Evolutionary conservation across 495 filamentous ascomycete species (phyloP).

Genomic region (Talaromyces stipitatus): DNA sequence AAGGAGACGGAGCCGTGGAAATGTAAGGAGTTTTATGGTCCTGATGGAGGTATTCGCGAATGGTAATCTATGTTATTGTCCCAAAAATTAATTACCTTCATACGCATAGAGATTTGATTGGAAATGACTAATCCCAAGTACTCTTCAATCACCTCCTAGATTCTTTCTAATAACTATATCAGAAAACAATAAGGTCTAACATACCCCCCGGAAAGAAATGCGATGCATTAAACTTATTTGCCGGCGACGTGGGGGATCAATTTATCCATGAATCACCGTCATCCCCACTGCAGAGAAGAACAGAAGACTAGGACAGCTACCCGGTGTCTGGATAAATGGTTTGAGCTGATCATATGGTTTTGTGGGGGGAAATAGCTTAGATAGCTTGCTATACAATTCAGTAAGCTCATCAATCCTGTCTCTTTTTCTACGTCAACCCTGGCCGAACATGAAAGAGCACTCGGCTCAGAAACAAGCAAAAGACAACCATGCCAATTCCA

Average conservation of each 20-base stretch:
- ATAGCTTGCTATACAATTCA: neutral
- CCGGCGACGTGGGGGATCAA: neutral
- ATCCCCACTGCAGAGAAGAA: neutral
- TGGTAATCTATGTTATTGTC: slow-evolving; percentile 47
- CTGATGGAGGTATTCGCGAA: slow-evolving; percentile 64
- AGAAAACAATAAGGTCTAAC: neutral
- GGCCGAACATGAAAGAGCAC: too few relatives aligned
- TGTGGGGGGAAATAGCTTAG: neutral
- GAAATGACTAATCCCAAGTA: too few relatives aligned
- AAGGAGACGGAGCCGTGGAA: slow-evolving; percentile 47
- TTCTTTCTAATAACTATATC: neutral
- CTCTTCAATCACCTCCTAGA: neutral
- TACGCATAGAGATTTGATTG: too few relatives aligned
- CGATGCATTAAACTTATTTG: neutral
- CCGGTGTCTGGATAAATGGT: neutral
- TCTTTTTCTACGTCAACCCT: too few relatives aligned
- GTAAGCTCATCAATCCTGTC: too few relatives aligned
- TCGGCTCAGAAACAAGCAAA: neutral
- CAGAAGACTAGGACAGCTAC: neutral
- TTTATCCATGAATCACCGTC: neutral
- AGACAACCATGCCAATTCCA: neutral
- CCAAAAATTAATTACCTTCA: too few relatives aligned
- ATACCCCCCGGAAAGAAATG: slow-evolving; percentile 3
- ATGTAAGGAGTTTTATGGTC: slow-evolving; percentile 57
- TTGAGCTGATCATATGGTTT: neutral